phyloP scores from a whole-genome alignment of 139 green algal genomes.

The Spirogloea muscicola region DNA sequence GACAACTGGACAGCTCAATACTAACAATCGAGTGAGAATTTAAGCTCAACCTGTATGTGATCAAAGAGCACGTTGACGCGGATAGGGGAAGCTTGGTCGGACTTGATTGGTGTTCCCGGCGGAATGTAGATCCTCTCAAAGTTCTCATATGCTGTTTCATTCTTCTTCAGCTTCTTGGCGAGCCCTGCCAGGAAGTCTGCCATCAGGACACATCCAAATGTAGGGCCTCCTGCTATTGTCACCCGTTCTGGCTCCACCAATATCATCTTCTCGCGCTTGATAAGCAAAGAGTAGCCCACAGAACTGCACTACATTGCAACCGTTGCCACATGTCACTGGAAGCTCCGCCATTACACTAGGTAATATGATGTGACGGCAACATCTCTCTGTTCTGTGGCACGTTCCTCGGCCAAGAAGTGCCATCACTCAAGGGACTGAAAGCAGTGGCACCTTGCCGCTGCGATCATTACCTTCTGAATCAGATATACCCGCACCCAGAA shows the following conservation, averaged over 20 bases:
- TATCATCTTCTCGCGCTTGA: conserved; percentile 59
- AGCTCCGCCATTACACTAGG: no score
- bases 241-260: conserved; percentile 53
- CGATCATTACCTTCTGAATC: no score
- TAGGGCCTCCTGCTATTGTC: conserved; percentile 53
- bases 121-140: conserved; percentile 61
- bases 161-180: conserved; percentile 43
- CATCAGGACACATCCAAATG: conserved; percentile 68
- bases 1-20: no score
- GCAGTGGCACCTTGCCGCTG: no score
- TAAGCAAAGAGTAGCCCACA: conserved; percentile 64
- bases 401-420: no score
- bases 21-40: no score
- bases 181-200: conserved; percentile 60
- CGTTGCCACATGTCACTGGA: no score
- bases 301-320: no score
- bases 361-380: no score
- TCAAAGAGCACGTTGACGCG: conserved; percentile 59
- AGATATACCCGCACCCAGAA: no score
- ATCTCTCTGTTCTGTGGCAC: no score
- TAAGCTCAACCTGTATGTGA: conserved; percentile 73
- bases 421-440: no score
- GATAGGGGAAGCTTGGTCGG: conserved; percentile 27
- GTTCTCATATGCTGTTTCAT: conserved; percentile 52
- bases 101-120: conserved; percentile 2